These are phyloP conservation scores for Phlyctochytrium arcticum DNA, from an alignment of 192 early-diverging fungal species.

Conservation along the genomic window DNA sequence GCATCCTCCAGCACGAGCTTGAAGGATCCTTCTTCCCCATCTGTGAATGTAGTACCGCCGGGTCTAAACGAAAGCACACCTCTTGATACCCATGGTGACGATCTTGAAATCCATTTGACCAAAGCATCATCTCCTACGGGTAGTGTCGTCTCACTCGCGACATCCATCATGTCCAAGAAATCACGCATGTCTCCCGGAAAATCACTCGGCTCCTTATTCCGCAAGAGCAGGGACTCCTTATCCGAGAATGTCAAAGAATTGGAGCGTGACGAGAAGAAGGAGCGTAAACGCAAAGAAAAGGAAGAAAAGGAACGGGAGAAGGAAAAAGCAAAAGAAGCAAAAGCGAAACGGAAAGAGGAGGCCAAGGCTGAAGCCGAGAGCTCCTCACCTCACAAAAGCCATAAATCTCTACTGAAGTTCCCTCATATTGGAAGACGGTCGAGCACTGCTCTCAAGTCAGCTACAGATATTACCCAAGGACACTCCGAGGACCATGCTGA, in stretches of 20 bases:
- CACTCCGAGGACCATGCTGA: too few relatives aligned
- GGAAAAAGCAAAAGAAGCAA: not conserved
- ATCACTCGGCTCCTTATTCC: slow-evolving; percentile 4
- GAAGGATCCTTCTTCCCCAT: too few relatives aligned
- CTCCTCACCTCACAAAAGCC: too few relatives aligned
- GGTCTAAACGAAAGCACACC: too few relatives aligned
- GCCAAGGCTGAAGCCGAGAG: not conserved
- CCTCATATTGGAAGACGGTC: too few relatives aligned
- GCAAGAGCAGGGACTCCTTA: slow-evolving; percentile 3
- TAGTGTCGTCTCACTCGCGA: not conserved
- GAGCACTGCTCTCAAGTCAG: too few relatives aligned
- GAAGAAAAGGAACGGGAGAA: slow-evolving; percentile 13
- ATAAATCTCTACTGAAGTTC: too few relatives aligned
- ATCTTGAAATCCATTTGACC: too few relatives aligned
- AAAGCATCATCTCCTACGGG: slow-evolving; percentile 3
- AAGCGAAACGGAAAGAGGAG: not conserved
- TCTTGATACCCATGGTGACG: too few relatives aligned
- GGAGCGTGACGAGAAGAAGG: slow-evolving; percentile 1
- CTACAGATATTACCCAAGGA: too few relatives aligned
- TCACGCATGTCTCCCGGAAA: not conserved
- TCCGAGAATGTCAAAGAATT: not conserved
- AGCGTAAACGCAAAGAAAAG: not conserved
- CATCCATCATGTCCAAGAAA: not conserved
- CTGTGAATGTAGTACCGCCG: too few relatives aligned
- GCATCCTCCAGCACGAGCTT: too few relatives aligned